Conservation (phyloP, 352 stramenopile species). For the Phytophthora sansomeana region DNA sequence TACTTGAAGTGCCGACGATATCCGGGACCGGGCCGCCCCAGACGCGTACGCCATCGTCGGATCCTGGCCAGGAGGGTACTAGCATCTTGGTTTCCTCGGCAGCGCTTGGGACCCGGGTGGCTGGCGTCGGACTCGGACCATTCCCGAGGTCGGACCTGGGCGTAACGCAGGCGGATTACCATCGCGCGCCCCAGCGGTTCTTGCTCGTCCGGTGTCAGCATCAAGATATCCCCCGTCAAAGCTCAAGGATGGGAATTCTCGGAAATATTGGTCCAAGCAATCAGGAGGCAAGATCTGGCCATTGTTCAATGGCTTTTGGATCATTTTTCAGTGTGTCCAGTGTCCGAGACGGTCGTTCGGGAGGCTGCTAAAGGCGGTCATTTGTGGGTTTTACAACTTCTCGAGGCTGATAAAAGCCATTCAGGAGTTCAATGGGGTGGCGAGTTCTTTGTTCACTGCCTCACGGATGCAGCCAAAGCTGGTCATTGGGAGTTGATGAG, state of each 20-base stretch:
- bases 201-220: too few species aligned
- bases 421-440: not conserved
- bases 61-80: too few species aligned
- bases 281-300: not conserved
- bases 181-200: too few species aligned
- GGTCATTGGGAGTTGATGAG: not conserved
- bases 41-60: too few species aligned
- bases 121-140: too few species aligned
- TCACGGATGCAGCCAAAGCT: not conserved
- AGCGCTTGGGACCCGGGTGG: too few species aligned
- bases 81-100: too few species aligned
- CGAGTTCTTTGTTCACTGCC: not conserved
- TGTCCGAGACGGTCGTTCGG: not conserved
- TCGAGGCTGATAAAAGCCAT: not conserved
- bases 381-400: constrained; percentile 5
- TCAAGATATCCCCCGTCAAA: too few species aligned
- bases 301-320: constrained; percentile 3
- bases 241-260: constrained; percentile 7
- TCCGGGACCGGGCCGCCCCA: too few species aligned
- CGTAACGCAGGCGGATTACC: too few species aligned
- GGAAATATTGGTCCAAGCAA: not conserved
- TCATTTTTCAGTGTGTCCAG: not conserved
- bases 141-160: too few species aligned
- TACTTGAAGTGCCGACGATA: too few species aligned
- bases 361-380: constrained; percentile 1